These are phyloP conservation scores for Linanthus parryae DNA, from an alignment of 148 eudicot species.

Conservation along the genomic window DNA sequence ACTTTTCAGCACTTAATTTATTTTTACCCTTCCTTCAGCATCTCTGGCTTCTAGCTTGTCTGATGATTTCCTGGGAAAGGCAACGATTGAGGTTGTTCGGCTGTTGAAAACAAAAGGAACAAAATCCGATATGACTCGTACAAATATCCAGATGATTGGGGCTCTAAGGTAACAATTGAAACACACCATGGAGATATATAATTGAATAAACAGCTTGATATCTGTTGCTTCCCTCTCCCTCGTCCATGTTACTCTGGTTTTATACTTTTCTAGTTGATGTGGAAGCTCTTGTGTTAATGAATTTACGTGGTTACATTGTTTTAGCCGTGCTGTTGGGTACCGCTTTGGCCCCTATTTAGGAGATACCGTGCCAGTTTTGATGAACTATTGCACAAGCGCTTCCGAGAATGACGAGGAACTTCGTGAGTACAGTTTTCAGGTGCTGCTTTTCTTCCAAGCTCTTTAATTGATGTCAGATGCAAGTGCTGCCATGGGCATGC, in stretches of 20 bases:
- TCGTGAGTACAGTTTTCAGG: conserved; percentile 98
- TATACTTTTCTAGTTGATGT: neutral
- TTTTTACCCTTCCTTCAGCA: conserved; percentile 39
- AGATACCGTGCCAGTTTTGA: conserved; percentile 79
- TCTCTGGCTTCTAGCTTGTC: conserved; percentile 95
- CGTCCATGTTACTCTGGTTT: neutral
- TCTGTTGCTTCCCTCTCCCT: neutral
- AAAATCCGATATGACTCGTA: conserved; percentile 81
- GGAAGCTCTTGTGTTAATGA: neutral
- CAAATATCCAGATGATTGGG: conserved; percentile 97
- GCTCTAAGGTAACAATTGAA: conserved; percentile 90
- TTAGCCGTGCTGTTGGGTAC: conserved; percentile 93
- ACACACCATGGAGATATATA: no score
- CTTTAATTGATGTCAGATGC: no score
- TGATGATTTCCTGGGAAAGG: conserved; percentile 93
- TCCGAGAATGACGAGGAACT: conserved; percentile 99
- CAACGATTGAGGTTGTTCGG: conserved; percentile 77
- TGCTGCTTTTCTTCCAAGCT: no score
- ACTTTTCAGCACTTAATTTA: neutral
- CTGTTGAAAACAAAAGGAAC: conserved; percentile 60
- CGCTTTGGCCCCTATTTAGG: conserved; percentile 95
- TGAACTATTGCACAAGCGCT: conserved; percentile 74
- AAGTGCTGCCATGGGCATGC: no score
- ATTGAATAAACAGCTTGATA: neutral
- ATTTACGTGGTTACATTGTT: conserved; percentile 10